Base-by-base conservation (phyloP, 441 rosid genomes). In the Adansonia grandidieri region DNA sequence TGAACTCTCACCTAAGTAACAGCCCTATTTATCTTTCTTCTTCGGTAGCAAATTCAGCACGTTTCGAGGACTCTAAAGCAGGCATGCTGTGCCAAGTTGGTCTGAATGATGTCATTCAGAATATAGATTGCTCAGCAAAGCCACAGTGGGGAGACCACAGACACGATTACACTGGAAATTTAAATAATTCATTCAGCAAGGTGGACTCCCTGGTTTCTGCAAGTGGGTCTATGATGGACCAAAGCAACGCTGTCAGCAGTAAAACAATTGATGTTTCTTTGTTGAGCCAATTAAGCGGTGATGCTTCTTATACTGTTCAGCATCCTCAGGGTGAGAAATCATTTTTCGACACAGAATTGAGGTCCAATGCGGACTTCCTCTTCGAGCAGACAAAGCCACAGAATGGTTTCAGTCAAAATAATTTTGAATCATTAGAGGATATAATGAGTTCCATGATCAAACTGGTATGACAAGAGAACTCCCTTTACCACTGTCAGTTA, bases 361-460 rank as follows among this genome's bases (percentile, higher is more conserved):
- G 84, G 80, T 28, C 32, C 32, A 28, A 28, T 28, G 32, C 32
- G 32, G 32, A 28, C 32, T 28, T 28, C 32, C 32, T 28, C 40
- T 62, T 77, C 71, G 92, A 87, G 51, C 90, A 86, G 80, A 78
- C 78, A 5, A 88, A 88, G 84, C 48, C 88, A 22, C 88, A 83
- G 13, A 87, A 85, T 83, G 83, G 83, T 69, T 86, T 88, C 68
- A 60, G 78, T 19, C 91, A 86, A 64, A 86, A 81, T 60, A 83
- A 83, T 75, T 85, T 83, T 0, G 95, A 89, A 5, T 82, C 91
- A 45, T 77, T 90, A 61, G 96, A 91, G 71, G 95, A 91, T 60
- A 84, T 96, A 45, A 80, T 90, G 94, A 86, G 78, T 68, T 86
- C 86, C 69, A 86, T 90, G 91, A 80, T 88, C 79, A 91, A 90